Percentiles rank a stretch among this genome's conserved stretches.
Evolutionary conservation across 805 yeast species (phyloP).

Genomic region (Teunomyces stri): DNA sequence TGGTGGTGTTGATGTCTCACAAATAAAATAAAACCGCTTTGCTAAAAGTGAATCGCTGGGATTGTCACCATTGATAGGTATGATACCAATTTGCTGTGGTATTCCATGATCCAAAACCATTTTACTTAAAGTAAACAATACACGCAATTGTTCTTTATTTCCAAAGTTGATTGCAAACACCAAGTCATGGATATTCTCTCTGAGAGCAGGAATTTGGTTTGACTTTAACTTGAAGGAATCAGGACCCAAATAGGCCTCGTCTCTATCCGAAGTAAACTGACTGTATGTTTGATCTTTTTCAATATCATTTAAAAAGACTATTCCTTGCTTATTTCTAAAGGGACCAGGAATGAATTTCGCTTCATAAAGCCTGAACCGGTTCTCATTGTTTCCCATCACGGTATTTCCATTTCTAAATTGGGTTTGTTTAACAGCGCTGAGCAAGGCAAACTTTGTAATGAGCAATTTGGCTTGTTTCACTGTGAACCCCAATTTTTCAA

Average conservation of each 20-base stretch:
- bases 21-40: slow-evolving; percentile 31
- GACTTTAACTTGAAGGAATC: slow-evolving; percentile 22
- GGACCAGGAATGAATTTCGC: slow-evolving; percentile 18
- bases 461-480: slow-evolving; percentile 31
- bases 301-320: slow-evolving; percentile 76
- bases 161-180: slow-evolving; percentile 67
- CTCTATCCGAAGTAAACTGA: slow-evolving; percentile 39
- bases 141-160: slow-evolving; percentile 48
- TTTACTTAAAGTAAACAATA: slow-evolving; percentile 48
- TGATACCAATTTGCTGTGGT: slow-evolving; percentile 78
- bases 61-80: slow-evolving; percentile 53
- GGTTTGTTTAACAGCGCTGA: slow-evolving; percentile 38
- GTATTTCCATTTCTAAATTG: slow-evolving; percentile 35
- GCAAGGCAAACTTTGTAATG: slow-evolving; percentile 35
- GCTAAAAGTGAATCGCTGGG: slow-evolving; percentile 28
- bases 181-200: slow-evolving; percentile 72
- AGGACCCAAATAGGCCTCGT: slow-evolving; percentile 42
- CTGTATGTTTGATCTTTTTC: slow-evolving; percentile 59
- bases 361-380: slow-evolving; percentile 32
- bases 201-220: slow-evolving; percentile 66
- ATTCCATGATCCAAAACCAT: slow-evolving; percentile 53
- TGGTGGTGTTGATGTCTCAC: slow-evolving; percentile 24
- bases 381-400: slow-evolving; percentile 29
- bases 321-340: slow-evolving; percentile 28
- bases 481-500: slow-evolving; percentile 29